Base-by-base conservation (phyloP, 2,329 filamentous ascomycete genomes). In the Mycosphaerella sp. region DNA sequence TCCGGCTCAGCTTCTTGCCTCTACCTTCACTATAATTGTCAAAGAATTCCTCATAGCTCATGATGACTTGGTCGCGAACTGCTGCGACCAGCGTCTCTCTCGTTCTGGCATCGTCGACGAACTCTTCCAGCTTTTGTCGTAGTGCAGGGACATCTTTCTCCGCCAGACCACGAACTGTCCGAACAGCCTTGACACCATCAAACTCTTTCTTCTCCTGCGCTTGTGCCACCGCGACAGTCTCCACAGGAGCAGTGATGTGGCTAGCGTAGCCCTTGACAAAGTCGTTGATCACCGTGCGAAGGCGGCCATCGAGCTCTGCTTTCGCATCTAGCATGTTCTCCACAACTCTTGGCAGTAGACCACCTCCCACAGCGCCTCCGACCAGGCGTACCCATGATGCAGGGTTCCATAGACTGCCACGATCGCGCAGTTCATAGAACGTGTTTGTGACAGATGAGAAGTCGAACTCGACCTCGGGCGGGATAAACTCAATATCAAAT, bases 401-500 rank as follows among this genome's bases (percentile, higher is more conserved):
- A 0, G 82, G 80, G 56, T 84, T 84, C 73, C 85, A 85, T 13
- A 85, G 74, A 6, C 77, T 79, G 43, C 82, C 82, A 28, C 81
- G 76, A 49, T 82, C 78, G 36, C 82, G 79, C 3, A 86, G 72
- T 61, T 85, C 82, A 74, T 79, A 84, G 67, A 86, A 85, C 1
- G 82, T 84, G 57, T 73, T 80, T 4, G 80, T 81, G 10, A 85
- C 71, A 44, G 75, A 77, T n/a, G 80, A 81, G 65, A 85, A 84
- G 67, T 85, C 82, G 64, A 85, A 77, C 12, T 78, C 77, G 42
- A 85, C 73, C 55, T 85, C 82, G 3, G 82, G 81, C 2, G 79
- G 78, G 16, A 84, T 79, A 61, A 79, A 85, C 65, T 85, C 90
- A 59, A 98, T 96, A 71, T 98, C 93, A 55, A 98, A 89, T 8